phyloP scores from a whole-genome alignment of 192 early-diverging fungal genomes.

The Cetraspora pellucida region DNA sequence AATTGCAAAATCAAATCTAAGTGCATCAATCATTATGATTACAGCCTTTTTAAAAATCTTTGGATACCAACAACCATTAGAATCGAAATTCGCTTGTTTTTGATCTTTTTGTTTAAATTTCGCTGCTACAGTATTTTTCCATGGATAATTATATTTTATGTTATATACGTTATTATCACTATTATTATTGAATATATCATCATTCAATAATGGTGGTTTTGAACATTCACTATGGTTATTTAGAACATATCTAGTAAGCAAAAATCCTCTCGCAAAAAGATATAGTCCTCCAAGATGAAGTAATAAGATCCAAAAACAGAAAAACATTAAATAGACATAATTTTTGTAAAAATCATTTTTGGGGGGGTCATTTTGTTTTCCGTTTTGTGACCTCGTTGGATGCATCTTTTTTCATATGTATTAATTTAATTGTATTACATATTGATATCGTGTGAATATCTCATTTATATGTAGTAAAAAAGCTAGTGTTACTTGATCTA shows the following conservation, averaged over 20 bases:
- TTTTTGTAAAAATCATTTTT: neutral
- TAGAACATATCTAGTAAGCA: conserved; percentile 68
- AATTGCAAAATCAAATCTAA: conserved; percentile 65
- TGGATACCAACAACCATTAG: conserved; percentile 45
- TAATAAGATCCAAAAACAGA: conserved; percentile 44
- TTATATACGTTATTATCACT: conserved; percentile 27
- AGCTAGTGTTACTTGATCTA: too few species aligned
- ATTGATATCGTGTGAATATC: too few species aligned
- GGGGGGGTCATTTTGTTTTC: too few species aligned
- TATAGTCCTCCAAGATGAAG: conserved; percentile 59
- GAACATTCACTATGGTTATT: conserved; percentile 51
- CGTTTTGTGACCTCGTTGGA: too few species aligned
- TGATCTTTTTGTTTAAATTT: too few species aligned
- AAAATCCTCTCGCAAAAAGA: conserved; percentile 72
- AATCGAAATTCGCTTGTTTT: neutral
- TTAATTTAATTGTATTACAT: too few species aligned
- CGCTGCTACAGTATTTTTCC: neutral
- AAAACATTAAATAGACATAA: neutral
- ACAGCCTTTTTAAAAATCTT: conserved; percentile 61
- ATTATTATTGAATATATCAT: conserved; percentile 20
- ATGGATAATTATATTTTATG: neutral
- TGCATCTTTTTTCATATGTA: too few species aligned
- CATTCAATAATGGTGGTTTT: neutral
- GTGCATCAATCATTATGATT: conserved; percentile 72
- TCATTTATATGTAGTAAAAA: too few species aligned